Conservation (phyloP, 2,329 filamentous ascomycete species). For the Metarhizium album region DNA sequence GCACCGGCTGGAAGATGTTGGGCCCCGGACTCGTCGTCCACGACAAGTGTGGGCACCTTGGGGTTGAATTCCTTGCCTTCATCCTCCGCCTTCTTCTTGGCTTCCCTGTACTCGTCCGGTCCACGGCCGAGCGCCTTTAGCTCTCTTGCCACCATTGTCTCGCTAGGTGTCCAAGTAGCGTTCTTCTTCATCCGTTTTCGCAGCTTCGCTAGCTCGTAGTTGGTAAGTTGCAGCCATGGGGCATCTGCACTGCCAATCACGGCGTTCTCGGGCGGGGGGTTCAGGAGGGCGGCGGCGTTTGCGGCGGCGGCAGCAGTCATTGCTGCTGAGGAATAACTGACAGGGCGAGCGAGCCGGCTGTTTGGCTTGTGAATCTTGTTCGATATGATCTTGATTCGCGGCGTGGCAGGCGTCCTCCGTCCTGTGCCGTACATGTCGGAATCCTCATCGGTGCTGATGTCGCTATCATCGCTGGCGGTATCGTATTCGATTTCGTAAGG, state of each 20-base stretch:
- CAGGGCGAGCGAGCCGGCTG: slow-evolving; percentile 26
- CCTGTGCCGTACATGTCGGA: slow-evolving; percentile 28
- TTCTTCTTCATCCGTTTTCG: slow-evolving; percentile 90
- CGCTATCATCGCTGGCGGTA: slow-evolving; percentile 41
- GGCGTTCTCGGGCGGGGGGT: slow-evolving; percentile 50
- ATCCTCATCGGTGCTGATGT: slow-evolving; percentile 42
- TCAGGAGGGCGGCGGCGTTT: slow-evolving; percentile 32
- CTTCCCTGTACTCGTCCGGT: slow-evolving; percentile 48
- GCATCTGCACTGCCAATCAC: slow-evolving; percentile 47
- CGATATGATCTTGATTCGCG: slow-evolving; percentile 41
- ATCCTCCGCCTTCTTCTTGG: slow-evolving; percentile 54
- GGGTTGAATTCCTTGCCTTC: slow-evolving; percentile 51
- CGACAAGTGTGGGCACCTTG: slow-evolving; percentile 21
- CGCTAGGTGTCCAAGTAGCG: slow-evolving; percentile 71
- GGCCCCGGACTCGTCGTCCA: slow-evolving; percentile 40
- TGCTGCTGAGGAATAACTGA: slow-evolving; percentile 23
- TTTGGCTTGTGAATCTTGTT: slow-evolving; percentile 32
- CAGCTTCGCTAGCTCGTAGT: slow-evolving; percentile 55
- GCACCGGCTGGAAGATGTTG: slow-evolving; percentile 48
- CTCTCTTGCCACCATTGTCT: slow-evolving; percentile 76
- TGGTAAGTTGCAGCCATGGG: slow-evolving; percentile 55
- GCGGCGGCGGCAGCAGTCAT: slow-evolving; percentile 28
- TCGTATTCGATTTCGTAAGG: slow-evolving; percentile 56
- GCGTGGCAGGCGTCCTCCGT: slow-evolving; percentile 24
- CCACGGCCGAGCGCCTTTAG: slow-evolving; percentile 60